phyloP scores from a whole-genome alignment of 441 rosid species.

The Geranium incanum region DNA sequence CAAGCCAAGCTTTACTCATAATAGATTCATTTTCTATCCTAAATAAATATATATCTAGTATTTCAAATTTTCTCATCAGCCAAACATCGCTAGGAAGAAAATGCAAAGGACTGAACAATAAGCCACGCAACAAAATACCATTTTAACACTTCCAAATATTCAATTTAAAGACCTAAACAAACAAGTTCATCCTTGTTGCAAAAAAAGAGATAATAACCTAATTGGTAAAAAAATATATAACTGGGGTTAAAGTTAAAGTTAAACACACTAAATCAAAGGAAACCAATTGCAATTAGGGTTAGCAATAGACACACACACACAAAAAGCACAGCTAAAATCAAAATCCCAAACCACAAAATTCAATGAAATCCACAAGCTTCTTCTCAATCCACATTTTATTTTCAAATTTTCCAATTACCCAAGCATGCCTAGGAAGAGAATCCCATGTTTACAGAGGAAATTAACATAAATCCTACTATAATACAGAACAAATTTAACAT shows the following conservation, averaged over 20 bases:
- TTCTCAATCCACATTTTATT: background rate
- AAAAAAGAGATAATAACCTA: background rate
- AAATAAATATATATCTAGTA: too few species aligned
- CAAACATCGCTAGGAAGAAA: background rate
- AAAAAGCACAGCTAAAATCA: background rate
- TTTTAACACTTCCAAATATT: background rate
- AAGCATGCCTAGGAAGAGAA: too few species aligned
- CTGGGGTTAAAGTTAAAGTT: background rate
- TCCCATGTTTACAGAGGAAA: too few species aligned
- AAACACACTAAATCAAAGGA: background rate
- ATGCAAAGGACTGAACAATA: background rate
- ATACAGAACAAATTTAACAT: too few species aligned
- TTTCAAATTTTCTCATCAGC: too few species aligned
- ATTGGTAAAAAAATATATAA: background rate
- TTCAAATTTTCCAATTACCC: too few species aligned
- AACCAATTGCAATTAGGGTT: background rate
- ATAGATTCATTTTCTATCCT: too few species aligned
- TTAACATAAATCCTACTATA: too few species aligned
- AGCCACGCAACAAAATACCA: background rate
- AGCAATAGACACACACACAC: background rate
- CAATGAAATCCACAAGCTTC: background rate
- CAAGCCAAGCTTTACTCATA: too few species aligned
- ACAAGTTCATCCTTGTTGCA: background rate
- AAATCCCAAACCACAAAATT: background rate
- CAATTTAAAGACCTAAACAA: background rate